phyloP scores from a whole-genome alignment of 495 filamentous ascomycete genomes.

The Viridothelium virens region DNA sequence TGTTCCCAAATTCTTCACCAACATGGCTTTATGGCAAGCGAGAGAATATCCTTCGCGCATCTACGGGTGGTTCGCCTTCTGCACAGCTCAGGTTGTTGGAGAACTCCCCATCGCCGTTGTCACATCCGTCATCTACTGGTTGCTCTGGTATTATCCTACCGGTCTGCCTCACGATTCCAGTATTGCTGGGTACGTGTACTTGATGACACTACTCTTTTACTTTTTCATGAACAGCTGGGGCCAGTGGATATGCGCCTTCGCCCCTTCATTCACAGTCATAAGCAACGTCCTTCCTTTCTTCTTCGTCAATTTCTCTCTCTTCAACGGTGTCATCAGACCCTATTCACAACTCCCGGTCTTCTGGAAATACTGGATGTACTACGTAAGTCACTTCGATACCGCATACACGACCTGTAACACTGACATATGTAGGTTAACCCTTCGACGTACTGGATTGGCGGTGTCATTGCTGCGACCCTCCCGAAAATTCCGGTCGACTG shows the following conservation, averaged over 20 bases:
- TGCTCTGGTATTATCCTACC: constrained; percentile 72
- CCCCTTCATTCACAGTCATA: constrained; percentile 73
- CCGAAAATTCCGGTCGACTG: constrained; percentile 51
- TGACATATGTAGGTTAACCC: constrained; percentile 27
- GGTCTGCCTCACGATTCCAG: constrained; percentile 58
- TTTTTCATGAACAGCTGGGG: constrained; percentile 72
- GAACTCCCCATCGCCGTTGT: constrained; percentile 69
- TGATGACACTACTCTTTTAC: constrained; percentile 78
- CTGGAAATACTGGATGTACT: constrained; percentile 42
- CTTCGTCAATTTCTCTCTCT: constrained; percentile 66
- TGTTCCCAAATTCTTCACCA: constrained; percentile 76
- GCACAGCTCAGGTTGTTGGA: constrained; percentile 62
- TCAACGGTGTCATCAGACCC: constrained; percentile 60
- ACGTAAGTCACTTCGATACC: constrained; percentile 44
- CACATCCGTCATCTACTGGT: constrained; percentile 58
- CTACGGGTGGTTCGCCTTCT: constrained; percentile 79
- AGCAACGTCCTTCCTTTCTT: constrained; percentile 72
- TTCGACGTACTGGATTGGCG: constrained; percentile 58
- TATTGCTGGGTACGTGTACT: constrained; percentile 70
- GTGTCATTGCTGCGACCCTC: constrained; percentile 58
- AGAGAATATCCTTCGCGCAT: constrained; percentile 70
- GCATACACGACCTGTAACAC: constrained; percentile 23
- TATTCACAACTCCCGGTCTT: constrained; percentile 34
- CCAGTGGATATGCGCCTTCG: constrained; percentile 78
- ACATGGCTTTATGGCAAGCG: constrained; percentile 66